Conservation (phyloP, 176 grass and related monocot species). For the Panicum miliaceum region DNA sequence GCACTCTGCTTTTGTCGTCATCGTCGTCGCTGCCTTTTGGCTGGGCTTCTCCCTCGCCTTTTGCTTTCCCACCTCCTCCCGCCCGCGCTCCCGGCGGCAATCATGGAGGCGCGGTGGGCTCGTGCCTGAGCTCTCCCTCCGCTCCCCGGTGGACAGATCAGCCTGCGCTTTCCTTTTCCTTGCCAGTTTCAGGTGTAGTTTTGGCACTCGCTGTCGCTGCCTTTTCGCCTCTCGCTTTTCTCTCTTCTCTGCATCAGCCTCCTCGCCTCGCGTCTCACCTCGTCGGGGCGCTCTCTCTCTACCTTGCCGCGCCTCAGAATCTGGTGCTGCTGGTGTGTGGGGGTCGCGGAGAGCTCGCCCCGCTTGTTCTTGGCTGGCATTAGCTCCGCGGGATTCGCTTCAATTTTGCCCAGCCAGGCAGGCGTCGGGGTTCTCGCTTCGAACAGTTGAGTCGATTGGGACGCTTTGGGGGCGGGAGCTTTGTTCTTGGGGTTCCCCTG, state of each 20-base stretch:
- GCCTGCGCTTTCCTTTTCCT: neutral
- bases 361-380: constrained; percentile 16
- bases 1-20: neutral
- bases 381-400: neutral
- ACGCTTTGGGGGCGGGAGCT: neutral
- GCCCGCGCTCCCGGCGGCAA: constrained; percentile 1
- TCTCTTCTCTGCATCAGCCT: neutral
- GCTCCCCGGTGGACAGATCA: constrained; percentile 6
- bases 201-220: constrained; percentile 13
- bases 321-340: constrained; percentile 18
- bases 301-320: neutral
- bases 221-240: constrained; percentile 6
- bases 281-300: neutral
- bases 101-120: constrained; percentile 33
- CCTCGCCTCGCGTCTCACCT: neutral
- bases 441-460: neutral
- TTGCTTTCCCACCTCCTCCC: constrained; percentile 40
- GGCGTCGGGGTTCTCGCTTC: neutral
- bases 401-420: neutral
- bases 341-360: neutral
- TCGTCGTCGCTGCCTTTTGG: neutral
- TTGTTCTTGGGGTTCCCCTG: no score
- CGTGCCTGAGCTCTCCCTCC: constrained; percentile 26
- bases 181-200: constrained; percentile 32
- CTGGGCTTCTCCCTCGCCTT: neutral